Evolutionary conservation across 257 asterid species (phyloP).

Genomic region (Ehretia macrophylla): DNA sequence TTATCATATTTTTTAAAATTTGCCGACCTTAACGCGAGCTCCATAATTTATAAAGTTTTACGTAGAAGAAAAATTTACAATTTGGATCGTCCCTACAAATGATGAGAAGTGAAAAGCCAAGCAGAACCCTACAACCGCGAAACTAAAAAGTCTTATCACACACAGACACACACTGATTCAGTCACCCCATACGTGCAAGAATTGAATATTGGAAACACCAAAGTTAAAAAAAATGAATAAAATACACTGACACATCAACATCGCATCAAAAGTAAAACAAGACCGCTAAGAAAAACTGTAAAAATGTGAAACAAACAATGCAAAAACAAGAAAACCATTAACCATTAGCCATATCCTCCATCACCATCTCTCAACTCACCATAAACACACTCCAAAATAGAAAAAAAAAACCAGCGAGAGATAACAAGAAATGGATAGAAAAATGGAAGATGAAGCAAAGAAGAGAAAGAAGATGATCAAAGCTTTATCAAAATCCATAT

Average conservation of each 20-base stretch:
- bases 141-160: constrained; percentile 5
- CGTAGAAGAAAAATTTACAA: no score
- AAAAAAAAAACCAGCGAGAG: background rate
- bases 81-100: constrained; percentile 1
- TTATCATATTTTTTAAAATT: no score
- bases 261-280: constrained; percentile 1
- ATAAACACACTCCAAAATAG: no score
- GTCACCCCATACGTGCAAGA: constrained; percentile 28
- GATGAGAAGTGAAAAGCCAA: constrained; percentile 18
- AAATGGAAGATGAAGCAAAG: background rate
- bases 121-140: constrained; percentile 17
- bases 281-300: background rate
- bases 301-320: background rate
- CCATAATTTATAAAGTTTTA: no score
- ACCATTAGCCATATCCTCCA: no score
- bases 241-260: background rate
- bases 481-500: constrained; percentile 49
- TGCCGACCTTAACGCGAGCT: no score
- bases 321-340: no score
- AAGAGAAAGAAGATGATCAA: constrained; percentile 32
- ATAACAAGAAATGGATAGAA: background rate
- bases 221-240: background rate
- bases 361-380: no score
- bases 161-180: background rate
- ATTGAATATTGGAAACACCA: background rate